phyloP scores from a whole-genome alignment of 2,329 filamentous ascomycete species.

The Rutstroemia sp. region DNA sequence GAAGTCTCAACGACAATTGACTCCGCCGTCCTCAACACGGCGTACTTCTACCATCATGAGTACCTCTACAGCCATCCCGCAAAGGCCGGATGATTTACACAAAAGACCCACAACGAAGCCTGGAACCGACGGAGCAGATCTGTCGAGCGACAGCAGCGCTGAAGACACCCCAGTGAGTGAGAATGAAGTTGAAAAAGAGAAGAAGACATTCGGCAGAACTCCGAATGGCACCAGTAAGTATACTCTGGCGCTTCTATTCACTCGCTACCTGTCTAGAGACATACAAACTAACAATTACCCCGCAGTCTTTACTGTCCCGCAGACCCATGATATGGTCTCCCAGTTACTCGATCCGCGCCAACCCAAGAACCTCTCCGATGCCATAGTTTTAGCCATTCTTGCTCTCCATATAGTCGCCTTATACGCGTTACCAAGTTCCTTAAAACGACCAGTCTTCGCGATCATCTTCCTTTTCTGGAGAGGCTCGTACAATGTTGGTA shows the following conservation, averaged over 20 bases:
- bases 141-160: constrained; percentile 7
- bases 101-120: constrained; percentile 16
- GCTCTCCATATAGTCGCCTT: constrained; percentile 66
- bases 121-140: constrained; percentile 4
- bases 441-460: constrained; percentile 73
- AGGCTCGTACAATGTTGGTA: constrained; percentile 85
- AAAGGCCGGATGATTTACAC: constrained; percentile 20
- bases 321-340: constrained; percentile 98
- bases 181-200: constrained; percentile 38
- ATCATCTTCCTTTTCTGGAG: constrained; percentile 87
- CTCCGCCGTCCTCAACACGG: constrained; percentile 8
- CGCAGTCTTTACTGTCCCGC: constrained; percentile 87
- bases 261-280: neutral
- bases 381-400: constrained; percentile 71
- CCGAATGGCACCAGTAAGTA: constrained; percentile 79
- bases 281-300: neutral
- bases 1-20: neutral
- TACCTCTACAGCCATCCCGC: constrained; percentile 2
- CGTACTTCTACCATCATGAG: constrained; percentile 10
- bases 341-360: constrained; percentile 91
- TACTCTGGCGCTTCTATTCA: neutral
- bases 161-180: constrained; percentile 12
- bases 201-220: constrained; percentile 85
- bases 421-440: constrained; percentile 60
- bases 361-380: constrained; percentile 89